phyloP scores from a whole-genome alignment of 441 rosid genomes.

The Euphorbia celastroides region DNA sequence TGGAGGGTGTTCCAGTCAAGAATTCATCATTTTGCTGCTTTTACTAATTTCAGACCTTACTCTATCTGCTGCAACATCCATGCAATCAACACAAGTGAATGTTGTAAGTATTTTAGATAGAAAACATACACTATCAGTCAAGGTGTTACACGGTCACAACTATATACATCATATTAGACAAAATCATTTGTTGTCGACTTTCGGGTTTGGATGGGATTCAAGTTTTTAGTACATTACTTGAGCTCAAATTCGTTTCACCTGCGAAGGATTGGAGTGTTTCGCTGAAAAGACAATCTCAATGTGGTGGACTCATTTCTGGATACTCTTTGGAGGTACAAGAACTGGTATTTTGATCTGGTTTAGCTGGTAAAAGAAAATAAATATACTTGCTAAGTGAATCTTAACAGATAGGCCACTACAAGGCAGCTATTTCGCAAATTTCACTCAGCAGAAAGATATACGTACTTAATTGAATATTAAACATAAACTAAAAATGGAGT shows the following conservation, averaged over 20 bases:
- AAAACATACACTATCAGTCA: too few relatives aligned
- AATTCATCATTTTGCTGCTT: too few relatives aligned
- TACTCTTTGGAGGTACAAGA: too few relatives aligned
- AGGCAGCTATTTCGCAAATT: conserved; percentile 85
- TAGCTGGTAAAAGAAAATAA: background rate
- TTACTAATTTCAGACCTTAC: too few relatives aligned
- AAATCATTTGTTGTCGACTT: conserved; percentile 65
- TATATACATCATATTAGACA: too few relatives aligned
- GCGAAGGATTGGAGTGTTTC: conserved; percentile 19
- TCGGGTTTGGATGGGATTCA: conserved; percentile 56
- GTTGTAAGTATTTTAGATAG: too few relatives aligned
- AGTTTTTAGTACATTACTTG: conserved; percentile 72
- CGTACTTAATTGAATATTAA: conserved; percentile 3
- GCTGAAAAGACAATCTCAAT: background rate
- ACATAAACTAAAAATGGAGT: background rate
- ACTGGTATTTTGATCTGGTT: background rate
- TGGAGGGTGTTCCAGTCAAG: too few relatives aligned
- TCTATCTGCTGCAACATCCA: too few relatives aligned
- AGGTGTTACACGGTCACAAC: too few relatives aligned
- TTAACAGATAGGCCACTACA: conserved; percentile 91
- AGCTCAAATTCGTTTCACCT: conserved; percentile 67
- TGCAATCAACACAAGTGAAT: too few relatives aligned
- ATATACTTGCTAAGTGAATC: conserved; percentile 66
- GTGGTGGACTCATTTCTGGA: too few relatives aligned
- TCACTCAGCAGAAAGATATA: conserved; percentile 56